Evolutionary conservation across 441 rosid species (phyloP).

Genomic region (Iberis amara): DNA sequence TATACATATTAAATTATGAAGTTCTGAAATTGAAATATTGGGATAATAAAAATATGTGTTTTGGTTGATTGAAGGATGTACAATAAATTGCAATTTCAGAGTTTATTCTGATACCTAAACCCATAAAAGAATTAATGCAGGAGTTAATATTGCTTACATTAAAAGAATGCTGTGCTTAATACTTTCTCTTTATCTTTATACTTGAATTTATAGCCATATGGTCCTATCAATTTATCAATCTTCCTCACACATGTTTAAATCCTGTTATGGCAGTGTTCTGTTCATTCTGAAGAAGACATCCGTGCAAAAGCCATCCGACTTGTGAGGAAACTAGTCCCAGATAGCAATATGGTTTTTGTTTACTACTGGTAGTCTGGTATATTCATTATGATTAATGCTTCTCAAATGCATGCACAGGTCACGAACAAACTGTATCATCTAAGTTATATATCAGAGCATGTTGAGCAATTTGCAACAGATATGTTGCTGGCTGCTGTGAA

Average conservation of each 20-base stretch:
- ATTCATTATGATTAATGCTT: constrained; percentile 19
- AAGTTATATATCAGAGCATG: constrained; percentile 59
- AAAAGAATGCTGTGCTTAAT: no score
- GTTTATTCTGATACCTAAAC: no score
- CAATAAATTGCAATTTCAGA: constrained; percentile 12
- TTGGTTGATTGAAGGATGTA: constrained; percentile 14
- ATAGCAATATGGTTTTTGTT: constrained; percentile 13
- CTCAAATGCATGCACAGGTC: constrained; percentile 56
- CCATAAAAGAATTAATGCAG: no score
- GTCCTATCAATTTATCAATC: constrained; percentile 16
- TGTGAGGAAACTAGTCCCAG: constrained; percentile 45
- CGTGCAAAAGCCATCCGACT: constrained; percentile 95
- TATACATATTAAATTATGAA: constrained; percentile 11
- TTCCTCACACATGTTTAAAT: constrained; percentile 28
- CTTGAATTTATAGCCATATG: constrained; percentile 5
- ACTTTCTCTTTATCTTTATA: background rate
- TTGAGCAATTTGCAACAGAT: constrained; percentile 86
- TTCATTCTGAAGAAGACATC: constrained; percentile 90
- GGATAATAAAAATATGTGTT: background rate
- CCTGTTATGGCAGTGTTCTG: constrained; percentile 76
- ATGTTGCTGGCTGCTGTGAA: constrained; percentile 73
- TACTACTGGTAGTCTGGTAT: constrained; percentile 8
- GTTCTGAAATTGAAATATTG: background rate
- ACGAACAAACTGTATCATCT: constrained; percentile 94
- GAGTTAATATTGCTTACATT: constrained; percentile 1